These are phyloP conservation scores for Pleurotus sapidus DNA, from an alignment of 768 basidiomycete species.

Conservation along the genomic window DNA sequence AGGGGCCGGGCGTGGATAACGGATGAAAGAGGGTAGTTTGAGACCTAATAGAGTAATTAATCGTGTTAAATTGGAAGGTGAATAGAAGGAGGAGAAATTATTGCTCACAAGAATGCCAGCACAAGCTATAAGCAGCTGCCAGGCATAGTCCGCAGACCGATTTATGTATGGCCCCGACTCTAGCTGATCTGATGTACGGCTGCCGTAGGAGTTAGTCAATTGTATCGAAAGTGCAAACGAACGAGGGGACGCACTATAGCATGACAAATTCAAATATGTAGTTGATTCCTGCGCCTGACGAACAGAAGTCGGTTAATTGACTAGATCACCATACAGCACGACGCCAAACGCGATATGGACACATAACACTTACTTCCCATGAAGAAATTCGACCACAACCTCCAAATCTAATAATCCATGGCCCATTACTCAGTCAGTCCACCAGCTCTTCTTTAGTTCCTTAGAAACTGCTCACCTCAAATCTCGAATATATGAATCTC, in stretches of 20 bases:
- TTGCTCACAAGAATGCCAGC: conserved; percentile 57
- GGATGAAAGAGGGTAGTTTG: conserved; percentile 61
- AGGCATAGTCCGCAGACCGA: conserved; percentile 74
- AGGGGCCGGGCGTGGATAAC: conserved; percentile 62
- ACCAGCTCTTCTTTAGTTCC: too few relatives aligned
- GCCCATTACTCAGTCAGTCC: neutral
- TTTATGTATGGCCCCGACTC: conserved; percentile 57
- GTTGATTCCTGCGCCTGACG: conserved; percentile 42
- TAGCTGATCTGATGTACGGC: conserved; percentile 62
- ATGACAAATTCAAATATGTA: conserved; percentile 68
- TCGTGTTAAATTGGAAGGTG: neutral
- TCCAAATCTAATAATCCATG: conserved; percentile 55
- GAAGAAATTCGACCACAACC: conserved; percentile 72
- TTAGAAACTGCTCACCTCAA: conserved; percentile 43
- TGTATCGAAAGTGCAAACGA: neutral
- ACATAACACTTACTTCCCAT: conserved; percentile 48
- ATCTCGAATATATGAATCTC: conserved; percentile 37
- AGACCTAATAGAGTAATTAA: conserved; percentile 21
- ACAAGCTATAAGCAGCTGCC: conserved; percentile 61
- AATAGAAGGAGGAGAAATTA: neutral
- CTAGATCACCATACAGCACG: neutral
- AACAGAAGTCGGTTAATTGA: neutral
- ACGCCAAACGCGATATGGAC: neutral
- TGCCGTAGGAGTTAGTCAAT: conserved; percentile 21
- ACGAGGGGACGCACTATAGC: conserved; percentile 54